Evolutionary conservation across 129 eudicot species (phyloP).

Genomic region (Sambucus nigra): DNA sequence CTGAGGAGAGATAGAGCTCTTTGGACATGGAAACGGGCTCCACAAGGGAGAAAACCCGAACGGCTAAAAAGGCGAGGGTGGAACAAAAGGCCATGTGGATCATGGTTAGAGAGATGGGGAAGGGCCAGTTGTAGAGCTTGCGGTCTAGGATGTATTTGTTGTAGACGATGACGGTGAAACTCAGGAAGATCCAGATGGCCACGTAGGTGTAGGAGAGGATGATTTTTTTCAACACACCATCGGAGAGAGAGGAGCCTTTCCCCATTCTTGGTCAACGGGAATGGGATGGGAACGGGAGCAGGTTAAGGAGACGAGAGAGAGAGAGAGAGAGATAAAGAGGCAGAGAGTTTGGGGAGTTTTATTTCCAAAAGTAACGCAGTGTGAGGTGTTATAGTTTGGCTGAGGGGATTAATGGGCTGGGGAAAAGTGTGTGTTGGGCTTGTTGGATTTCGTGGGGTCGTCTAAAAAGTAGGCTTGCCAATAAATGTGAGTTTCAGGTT

Average conservation of each 20-base stretch:
- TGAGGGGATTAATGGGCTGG: neutral
- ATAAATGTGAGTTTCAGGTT: no score
- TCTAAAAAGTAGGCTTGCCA: no score
- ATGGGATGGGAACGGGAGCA: neutral
- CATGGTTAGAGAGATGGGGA: slow-evolving; percentile 61
- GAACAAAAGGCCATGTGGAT: slow-evolving; percentile 72
- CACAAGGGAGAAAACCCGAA: slow-evolving; percentile 28
- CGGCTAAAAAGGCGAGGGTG: slow-evolving; percentile 34
- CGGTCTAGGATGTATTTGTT: slow-evolving; percentile 68
- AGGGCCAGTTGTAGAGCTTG: slow-evolving; percentile 61
- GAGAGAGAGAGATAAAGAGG: slow-evolving; percentile 1
- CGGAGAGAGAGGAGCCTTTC: slow-evolving; percentile 25
- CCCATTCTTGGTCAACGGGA: slow-evolving; percentile 20
- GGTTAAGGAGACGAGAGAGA: neutral
- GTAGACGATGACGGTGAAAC: slow-evolving; percentile 59
- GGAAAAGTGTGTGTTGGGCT: neutral
- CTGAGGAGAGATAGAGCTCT: slow-evolving; percentile 35
- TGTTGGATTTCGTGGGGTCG: neutral
- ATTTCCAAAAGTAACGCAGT: neutral
- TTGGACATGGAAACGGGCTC: slow-evolving; percentile 41
- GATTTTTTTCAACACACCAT: slow-evolving; percentile 41
- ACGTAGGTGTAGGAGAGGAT: slow-evolving; percentile 58
- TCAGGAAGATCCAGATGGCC: slow-evolving; percentile 64
- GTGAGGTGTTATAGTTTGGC: no score
- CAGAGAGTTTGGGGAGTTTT: neutral